Evolutionary conservation across 331 rosid genomes (phyloP).

Genomic region (Saraca asoca): DNA sequence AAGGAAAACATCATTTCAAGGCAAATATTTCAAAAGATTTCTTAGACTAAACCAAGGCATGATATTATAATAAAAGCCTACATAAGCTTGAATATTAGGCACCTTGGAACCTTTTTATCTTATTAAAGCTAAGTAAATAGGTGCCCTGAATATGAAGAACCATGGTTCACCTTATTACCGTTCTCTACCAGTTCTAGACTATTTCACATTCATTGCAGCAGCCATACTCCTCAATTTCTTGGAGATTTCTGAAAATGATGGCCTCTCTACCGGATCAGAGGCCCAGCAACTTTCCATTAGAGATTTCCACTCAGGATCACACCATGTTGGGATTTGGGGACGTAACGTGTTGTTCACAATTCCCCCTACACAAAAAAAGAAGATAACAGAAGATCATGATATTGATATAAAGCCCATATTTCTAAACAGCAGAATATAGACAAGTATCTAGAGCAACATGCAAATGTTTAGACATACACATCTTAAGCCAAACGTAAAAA

Average conservation of each 20-base stretch:
- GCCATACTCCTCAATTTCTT: constrained; percentile 98
- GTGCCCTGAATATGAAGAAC: constrained; percentile 50
- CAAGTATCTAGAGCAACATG: neutral
- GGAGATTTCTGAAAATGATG: constrained; percentile 92
- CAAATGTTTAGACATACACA: neutral
- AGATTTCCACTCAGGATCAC: constrained; percentile 99
- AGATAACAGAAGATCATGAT: constrained; percentile 20
- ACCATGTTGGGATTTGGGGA: constrained; percentile 94
- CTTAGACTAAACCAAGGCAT: constrained; percentile 48
- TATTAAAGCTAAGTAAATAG: constrained; percentile 39
- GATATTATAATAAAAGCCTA: constrained; percentile 50
- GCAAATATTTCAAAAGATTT: constrained; percentile 46
- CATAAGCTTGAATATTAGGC: constrained; percentile 44
- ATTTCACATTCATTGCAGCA: constrained; percentile 87
- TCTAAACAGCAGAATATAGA: constrained; percentile 5
- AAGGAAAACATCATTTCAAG: constrained; percentile 47
- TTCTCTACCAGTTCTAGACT: constrained; percentile 46
- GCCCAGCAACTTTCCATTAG: constrained; percentile 97
- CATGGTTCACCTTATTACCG: constrained; percentile 57
- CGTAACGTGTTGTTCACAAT: constrained; percentile 87
- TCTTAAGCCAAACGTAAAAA: neutral
- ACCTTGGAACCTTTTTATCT: constrained; percentile 26
- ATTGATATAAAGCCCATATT: neutral
- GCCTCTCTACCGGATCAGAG: constrained; percentile 75
- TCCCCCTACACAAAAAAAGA: constrained; percentile 65